Evolutionary conservation across 2,329 filamentous ascomycete genomes (phyloP), one percentile per base, ranked within the genome.

Genomic region (Scortechinia acanthostroma): DNA sequence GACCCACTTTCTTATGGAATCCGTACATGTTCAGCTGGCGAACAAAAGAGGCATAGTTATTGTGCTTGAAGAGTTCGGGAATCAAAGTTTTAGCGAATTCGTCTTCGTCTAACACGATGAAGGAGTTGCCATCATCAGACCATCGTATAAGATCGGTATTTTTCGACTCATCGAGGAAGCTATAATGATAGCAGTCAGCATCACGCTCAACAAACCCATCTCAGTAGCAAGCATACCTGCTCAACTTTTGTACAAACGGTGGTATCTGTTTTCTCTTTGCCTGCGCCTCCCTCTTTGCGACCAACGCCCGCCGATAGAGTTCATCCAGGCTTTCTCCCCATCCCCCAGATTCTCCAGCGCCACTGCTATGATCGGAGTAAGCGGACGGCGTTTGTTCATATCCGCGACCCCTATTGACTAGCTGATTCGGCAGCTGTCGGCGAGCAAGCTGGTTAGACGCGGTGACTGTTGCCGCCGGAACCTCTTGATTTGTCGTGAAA

Each of bases 241-340:
- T 95, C 46, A 98, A 68, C 61, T 98, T 98, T 63, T 96, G 91
- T 37, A 98, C 91, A 70, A 98, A 98, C 0, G 93, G 91, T 1
- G 93, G 91, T 10, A 98, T 97, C 57, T 94, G 88, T 65, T 97
- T 97, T 55, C 91, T 76, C 64, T 95, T 97, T 15, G 84, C 77
- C 60, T 91, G 86, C 1, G 91, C 85, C 47, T 97, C 93, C 58
- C 84, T 80, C 69, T 94, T 95, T 5, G 90, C 90, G 49, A 86
- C 71, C 51, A 84, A 74, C 19, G 90, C 91, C 64, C 82, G 82
- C 59, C 86, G 80, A 58, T 95, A 89, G 49, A 96, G 67, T 45
- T 86, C 73, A 50, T 91, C 86, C 48, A 94, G 75, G 52, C 82
- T 88, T 52, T 94, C 83, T 55, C 80, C 70, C 59, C 83, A 77